phyloP scores from a whole-genome alignment of 2,329 filamentous ascomycete species.

The Hymenoscyphus infarciens region DNA sequence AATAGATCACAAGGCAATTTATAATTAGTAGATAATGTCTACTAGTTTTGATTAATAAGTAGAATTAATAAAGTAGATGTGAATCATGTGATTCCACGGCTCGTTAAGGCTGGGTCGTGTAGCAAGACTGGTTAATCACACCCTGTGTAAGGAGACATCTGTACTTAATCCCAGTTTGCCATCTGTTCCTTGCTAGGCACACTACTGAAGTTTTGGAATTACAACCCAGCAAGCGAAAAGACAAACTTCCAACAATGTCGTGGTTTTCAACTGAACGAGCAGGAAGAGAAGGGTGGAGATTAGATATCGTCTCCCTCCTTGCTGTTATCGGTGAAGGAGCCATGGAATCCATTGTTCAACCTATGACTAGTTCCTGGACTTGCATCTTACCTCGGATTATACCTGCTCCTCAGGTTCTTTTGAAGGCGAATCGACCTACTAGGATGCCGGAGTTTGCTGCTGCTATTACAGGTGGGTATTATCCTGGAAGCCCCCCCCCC shows the following conservation, averaged over 20 bases:
- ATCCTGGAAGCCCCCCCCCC: too few species aligned
- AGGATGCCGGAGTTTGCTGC: conserved; percentile 54
- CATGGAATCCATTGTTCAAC: conserved; percentile 55
- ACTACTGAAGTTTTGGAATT: background rate
- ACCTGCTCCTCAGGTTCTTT: conserved; percentile 59
- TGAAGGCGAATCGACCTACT: conserved; percentile 52
- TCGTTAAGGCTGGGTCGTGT: too few species aligned
- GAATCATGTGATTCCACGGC: too few species aligned
- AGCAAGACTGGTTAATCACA: too few species aligned
- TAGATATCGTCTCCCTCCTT: conserved; percentile 60
- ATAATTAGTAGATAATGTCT: too few species aligned
- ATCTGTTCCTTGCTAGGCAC: too few species aligned
- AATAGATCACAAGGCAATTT: too few species aligned
- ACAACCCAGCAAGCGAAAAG: background rate
- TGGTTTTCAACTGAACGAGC: conserved; percentile 45
- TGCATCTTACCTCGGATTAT: conserved; percentile 58
- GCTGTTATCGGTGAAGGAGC: conserved; percentile 60
- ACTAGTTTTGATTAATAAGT: too few species aligned
- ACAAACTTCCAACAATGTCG: background rate
- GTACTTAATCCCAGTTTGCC: too few species aligned
- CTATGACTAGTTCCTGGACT: conserved; percentile 55
- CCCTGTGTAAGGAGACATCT: too few species aligned
- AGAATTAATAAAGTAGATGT: too few species aligned
- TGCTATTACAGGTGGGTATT: too few species aligned
- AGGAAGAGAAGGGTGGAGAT: conserved; percentile 45